Percentiles rank a stretch among this genome's conserved stretches.
These are phyloP conservation scores for Saccharomycopsis hybrid DNA, from an alignment of 1,139 yeast species.

Conservation along the genomic window DNA sequence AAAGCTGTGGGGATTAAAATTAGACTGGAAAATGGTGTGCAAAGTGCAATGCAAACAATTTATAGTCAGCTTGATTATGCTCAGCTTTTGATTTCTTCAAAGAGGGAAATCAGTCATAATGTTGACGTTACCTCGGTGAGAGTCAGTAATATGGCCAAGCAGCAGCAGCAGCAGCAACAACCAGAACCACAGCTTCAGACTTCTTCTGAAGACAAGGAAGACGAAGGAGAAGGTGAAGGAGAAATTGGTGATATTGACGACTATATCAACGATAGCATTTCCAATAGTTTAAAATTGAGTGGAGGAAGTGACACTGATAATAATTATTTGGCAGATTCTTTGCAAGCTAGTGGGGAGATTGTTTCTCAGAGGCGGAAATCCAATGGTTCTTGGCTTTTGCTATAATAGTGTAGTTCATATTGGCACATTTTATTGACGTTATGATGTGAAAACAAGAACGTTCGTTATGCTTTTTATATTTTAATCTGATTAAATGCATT, in stretches of 20 bases:
- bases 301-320: not conserved
- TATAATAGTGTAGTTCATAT: not conserved
- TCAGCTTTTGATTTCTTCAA: slow-evolving; percentile 10
- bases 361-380: slow-evolving; percentile 3
- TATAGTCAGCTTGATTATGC: slow-evolving; percentile 81
- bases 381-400: slow-evolving; percentile 13
- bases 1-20: slow-evolving; percentile 54
- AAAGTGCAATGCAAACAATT: slow-evolving; percentile 65
- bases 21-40: slow-evolving; percentile 70
- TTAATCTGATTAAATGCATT: too few relatives aligned
- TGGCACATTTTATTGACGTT: not conserved
- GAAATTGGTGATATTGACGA: slow-evolving; percentile 3
- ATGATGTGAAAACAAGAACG: not conserved
- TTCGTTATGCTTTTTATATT: too few relatives aligned
- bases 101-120: not conserved
- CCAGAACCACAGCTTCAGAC: not conserved
- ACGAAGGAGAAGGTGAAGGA: not conserved
- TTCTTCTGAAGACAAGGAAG: not conserved
- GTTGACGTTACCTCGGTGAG: not conserved
- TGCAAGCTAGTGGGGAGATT: not conserved
- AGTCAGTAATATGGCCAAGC: not conserved
- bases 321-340: not conserved
- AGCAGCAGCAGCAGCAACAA: not conserved
- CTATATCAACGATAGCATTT: not conserved
- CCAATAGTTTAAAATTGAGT: not conserved